These are phyloP conservation scores for Trichoderma citrinoviride DNA, from an alignment of 2,329 filamentous ascomycete genomes.

Conservation along the genomic window DNA sequence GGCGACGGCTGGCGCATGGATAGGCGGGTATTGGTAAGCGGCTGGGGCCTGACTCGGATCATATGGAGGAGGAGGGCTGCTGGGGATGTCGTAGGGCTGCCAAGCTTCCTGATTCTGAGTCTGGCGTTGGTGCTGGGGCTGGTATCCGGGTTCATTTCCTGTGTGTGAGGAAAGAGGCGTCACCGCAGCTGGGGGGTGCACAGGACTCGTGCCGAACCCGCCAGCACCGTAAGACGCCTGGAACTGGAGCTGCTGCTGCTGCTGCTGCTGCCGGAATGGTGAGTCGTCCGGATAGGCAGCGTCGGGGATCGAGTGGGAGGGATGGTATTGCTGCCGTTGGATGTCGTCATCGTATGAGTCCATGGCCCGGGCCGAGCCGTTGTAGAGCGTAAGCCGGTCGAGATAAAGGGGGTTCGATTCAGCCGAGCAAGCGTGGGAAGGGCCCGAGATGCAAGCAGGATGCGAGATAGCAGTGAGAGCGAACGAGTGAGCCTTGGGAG, in stretches of 20 bases:
- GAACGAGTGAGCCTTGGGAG: not conserved
- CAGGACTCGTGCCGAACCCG: not conserved
- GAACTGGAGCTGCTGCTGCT: not conserved
- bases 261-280: conserved; percentile 28
- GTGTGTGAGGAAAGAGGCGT: not conserved
- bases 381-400: not conserved
- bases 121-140: not conserved
- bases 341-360: conserved; percentile 18
- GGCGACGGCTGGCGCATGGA: conserved; percentile 13
- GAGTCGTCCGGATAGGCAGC: conserved; percentile 33
- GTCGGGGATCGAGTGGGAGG: conserved; percentile 33
- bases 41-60: conserved; percentile 30
- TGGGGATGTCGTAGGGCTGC: conserved; percentile 23
- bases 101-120: conserved; percentile 12
- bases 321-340: conserved; percentile 24
- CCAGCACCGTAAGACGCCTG: not conserved
- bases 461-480: not conserved
- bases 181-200: not conserved
- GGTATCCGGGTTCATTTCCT: not conserved
- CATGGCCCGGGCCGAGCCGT: conserved; percentile 16
- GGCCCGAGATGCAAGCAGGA: not conserved
- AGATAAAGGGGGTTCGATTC: not conserved
- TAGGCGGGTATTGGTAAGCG: conserved; percentile 24
- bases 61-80: conserved; percentile 31
- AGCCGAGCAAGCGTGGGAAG: not conserved